Base-by-base conservation (phyloP, 371 early-diverging fungal genomes). In the Mortierella sp. region DNA sequence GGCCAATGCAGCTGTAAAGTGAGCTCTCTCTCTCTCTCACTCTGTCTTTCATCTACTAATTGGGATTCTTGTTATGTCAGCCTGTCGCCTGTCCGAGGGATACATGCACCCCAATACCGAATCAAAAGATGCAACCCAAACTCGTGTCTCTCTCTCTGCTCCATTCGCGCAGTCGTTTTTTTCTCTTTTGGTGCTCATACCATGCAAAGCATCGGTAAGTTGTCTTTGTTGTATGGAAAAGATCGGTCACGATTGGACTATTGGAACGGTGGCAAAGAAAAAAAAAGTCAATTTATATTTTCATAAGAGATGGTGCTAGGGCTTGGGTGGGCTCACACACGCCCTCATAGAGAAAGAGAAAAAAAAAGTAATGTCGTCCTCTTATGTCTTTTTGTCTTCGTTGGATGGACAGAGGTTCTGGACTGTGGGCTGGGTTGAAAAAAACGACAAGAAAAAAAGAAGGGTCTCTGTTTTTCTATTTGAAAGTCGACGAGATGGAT, bases 341-440 rank as follows among this genome's bases (percentile, higher is more conserved):
- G 13, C 48, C 43, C 6, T 2, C 43, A 40, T n/a, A 40, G 43
- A 40, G 43, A 40, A 6, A 4, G 13, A 46, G 13, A 46, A 46
- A 13, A 46, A 46, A 13, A 46, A 46, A 13, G n/a, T n/a, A n/a
- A n/a, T n/a, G n/a, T n/a, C n/a, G n/a, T n/a, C n/a, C 48, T 46
- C 48, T 46, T 11, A 5, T 59, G 59, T 14, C 28, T 8, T 55
- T 26, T 54, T 54, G 21, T 14, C 1, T 2, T 9, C 28, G 26
- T 57, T 11, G 57, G 6, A 16, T 21, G 21, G 53, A 6, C 53
- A 19, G 57, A 28, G 28, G 57, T 46, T 46, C 57, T 57, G 57
- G 57, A 28, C 59, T 31, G 59, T 46, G 59, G 59, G 57, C 57
- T 28, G 57, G 31, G 57, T 57, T 57, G 57, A 28, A 57, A 55